Base-by-base conservation (phyloP, 495 filamentous ascomycete species). In the Arthonia radiata region DNA sequence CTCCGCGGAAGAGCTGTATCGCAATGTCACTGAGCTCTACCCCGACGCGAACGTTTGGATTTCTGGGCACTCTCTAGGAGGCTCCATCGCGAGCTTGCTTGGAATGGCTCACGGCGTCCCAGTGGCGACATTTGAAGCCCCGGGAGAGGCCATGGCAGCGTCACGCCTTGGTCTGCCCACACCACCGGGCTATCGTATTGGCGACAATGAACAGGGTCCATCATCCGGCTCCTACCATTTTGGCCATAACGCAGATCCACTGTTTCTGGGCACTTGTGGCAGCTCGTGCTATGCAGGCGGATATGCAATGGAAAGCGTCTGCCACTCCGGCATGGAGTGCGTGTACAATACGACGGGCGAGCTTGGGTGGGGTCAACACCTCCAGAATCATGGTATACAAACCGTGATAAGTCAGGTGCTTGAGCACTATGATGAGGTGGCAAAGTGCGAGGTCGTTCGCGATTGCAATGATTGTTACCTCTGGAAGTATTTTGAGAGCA, bases 401-500 rank as follows among this genome's bases (percentile, higher is more conserved):
- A 61, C 52, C 13, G 81, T 93, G 21, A 90, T 94, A 33, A 54
- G 59, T 13, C 74, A 92, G 45, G 79, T 94, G 5, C 58, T 93
- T 27, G 57, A 72, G 39, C 63, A 59, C 33, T 94, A 93, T 32
- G 72, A 80, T 27, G 50, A 55, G 5, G 72, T 82, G 1, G 69
- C 86, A 1, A 48, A 64, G 33, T 97, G 86, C 47, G 67, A 66
- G 0, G 54, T 67, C 3, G 59, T 68, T 34, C 48, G 51, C 6
- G 79, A 90, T 29, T 94, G 86, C 48, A 60, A 69, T 26, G 86
- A 97, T 41, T 97, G 86, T 37, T 71, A 66, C 36, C 65, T 69
- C 21, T 97, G 86, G 86, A 90, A 92, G 42, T 92, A 75, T 51
- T 83, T 79, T 37, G 67, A 68, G 36, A 89, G 80, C 38, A 92